These are phyloP conservation scores for Raffaelea albimanens DNA, from an alignment of 2,329 filamentous ascomycete genomes.

Conservation along the genomic window DNA sequence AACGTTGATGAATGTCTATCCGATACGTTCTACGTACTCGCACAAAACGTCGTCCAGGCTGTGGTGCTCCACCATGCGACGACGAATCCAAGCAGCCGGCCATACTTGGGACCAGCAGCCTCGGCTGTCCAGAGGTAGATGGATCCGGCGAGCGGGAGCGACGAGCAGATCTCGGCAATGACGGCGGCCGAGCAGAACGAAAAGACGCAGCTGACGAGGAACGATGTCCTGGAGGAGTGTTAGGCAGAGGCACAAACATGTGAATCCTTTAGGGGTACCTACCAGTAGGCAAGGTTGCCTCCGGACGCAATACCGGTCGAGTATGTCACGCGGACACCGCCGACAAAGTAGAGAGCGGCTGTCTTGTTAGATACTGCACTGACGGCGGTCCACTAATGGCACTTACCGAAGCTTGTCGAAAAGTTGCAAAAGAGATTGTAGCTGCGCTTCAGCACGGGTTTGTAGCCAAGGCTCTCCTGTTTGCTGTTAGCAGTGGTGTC, in stretches of 20 bases:
- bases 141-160: conserved; percentile 9
- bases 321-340: conserved; percentile 9
- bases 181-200: conserved; percentile 8
- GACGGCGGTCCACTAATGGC: too few relatives aligned
- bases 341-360: conserved; percentile 10
- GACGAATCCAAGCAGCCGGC: conserved; percentile 3
- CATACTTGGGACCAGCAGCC: neutral
- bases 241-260: too few relatives aligned
- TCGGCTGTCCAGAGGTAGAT: conserved; percentile 5
- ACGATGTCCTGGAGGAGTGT: conserved; percentile 3
- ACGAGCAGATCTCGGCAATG: conserved; percentile 11
- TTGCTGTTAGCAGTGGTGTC: neutral
- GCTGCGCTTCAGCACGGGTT: conserved; percentile 7
- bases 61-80: conserved; percentile 12
- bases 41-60: conserved; percentile 11
- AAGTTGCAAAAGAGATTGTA: conserved; percentile 10
- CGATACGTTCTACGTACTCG: neutral
- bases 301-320: conserved; percentile 7
- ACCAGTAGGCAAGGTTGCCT: conserved; percentile 9
- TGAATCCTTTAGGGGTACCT: neutral
- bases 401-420: conserved; percentile 6
- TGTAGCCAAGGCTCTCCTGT: conserved; percentile 6
- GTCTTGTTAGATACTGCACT: neutral
- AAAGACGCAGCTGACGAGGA: conserved; percentile 6
- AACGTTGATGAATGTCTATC: too few relatives aligned